Conservation (phyloP, 2,329 filamentous ascomycete genomes). For the Botrytis byssoidea region DNA sequence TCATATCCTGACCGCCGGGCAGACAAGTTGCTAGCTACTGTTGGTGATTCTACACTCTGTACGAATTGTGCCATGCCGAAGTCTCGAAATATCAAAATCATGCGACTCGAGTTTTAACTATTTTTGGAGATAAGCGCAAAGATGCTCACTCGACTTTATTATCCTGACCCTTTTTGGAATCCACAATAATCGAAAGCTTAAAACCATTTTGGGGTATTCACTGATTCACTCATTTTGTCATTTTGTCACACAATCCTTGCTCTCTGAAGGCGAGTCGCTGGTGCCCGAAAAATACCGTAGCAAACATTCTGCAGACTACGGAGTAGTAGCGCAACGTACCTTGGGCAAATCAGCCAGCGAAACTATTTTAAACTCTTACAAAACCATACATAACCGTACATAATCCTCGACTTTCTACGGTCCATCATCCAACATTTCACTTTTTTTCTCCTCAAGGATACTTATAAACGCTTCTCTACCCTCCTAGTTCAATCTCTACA, state of each 20-base stretch:
- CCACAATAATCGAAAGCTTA: not conserved
- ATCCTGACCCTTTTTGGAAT: not conserved
- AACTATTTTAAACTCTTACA: not conserved
- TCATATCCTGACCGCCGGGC: not conserved
- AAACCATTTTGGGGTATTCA: not conserved
- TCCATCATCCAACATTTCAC: not conserved
- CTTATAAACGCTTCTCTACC: not conserved
- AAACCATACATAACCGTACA: not conserved
- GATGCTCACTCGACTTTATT: not conserved
- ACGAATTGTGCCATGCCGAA: not conserved
- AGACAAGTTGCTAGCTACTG: constrained; percentile 2
- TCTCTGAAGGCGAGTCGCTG: constrained; percentile 3
- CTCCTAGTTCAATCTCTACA: not conserved
- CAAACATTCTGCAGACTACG: not conserved
- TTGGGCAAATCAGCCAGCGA: constrained; percentile 1
- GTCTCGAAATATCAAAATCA: not conserved
- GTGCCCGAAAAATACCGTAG: constrained; percentile 7
- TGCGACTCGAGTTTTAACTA: constrained; percentile 4
- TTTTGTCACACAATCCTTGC: not conserved
- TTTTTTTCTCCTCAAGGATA: not conserved
- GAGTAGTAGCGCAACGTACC: not conserved
- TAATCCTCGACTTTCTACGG: not conserved
- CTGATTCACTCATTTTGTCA: not conserved
- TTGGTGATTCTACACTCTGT: not conserved
- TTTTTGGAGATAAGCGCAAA: not conserved